Conservation (phyloP, 2,329 filamentous ascomycete species). For the Fusarium sp. region DNA sequence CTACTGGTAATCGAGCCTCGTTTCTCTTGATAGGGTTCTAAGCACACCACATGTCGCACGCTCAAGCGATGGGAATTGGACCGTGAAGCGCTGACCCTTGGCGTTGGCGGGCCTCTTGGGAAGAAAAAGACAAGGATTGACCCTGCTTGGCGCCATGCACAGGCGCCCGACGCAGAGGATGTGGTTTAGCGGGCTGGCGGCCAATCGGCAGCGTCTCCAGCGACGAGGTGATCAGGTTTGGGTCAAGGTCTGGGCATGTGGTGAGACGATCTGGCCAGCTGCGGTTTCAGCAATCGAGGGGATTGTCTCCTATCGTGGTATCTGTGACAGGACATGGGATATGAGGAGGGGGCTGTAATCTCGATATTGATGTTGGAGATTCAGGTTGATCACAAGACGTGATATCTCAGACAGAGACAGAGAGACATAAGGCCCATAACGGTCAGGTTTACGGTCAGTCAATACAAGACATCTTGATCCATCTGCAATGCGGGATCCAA, state of each 20-base stretch:
- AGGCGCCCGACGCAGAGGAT: constrained; percentile 46
- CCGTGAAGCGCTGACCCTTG: constrained; percentile 22
- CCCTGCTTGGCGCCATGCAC: constrained; percentile 42
- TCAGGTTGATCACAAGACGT: constrained; percentile 11
- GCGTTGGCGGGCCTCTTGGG: constrained; percentile 18
- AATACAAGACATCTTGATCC: constrained; percentile 27
- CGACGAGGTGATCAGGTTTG: constrained; percentile 6
- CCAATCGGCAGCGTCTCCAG: constrained; percentile 47
- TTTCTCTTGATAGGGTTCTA: constrained; percentile 48
- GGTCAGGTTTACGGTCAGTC: constrained; percentile 7
- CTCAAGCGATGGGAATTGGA: constrained; percentile 40
- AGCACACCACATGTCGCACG: constrained; percentile 48
- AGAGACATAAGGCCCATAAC: neutral
- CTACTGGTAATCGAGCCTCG: constrained; percentile 34
- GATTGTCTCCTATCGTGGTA: neutral
- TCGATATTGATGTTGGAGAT: constrained; percentile 20
- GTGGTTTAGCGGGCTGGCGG: neutral
- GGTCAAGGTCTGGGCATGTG: constrained; percentile 6
- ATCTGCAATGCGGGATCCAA: constrained; percentile 32
- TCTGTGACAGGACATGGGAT: neutral
- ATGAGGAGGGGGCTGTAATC: constrained; percentile 7
- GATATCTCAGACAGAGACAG: neutral
- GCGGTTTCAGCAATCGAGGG: constrained; percentile 21
- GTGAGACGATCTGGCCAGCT: constrained; percentile 47
- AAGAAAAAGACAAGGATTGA: constrained; percentile 31